These are phyloP conservation scores for Coniosporium apollinis DNA, from an alignment of 495 filamentous ascomycete genomes.

Conservation along the genomic window DNA sequence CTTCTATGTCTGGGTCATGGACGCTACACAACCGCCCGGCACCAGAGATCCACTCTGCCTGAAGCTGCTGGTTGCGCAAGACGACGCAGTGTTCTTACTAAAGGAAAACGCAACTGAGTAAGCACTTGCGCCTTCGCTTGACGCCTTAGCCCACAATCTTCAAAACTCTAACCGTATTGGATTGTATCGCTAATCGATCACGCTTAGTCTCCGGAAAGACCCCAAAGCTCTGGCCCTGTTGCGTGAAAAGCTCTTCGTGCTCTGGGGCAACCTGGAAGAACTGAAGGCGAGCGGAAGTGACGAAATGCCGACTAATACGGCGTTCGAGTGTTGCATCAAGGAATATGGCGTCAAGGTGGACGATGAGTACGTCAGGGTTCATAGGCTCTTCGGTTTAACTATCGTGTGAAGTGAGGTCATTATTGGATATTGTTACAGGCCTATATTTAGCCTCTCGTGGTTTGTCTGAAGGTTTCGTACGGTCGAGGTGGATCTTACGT, in stretches of 20 bases:
- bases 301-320: conserved; percentile 1
- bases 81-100: conserved; percentile 47
- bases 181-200: conserved; percentile 3
- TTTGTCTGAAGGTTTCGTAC: not conserved
- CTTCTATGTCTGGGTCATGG: conserved; percentile 19
- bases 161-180: not conserved
- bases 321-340: conserved; percentile 44
- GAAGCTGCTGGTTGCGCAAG: conserved; percentile 49
- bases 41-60: conserved; percentile 18
- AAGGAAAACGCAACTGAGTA: conserved; percentile 51
- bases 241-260: conserved; percentile 52
- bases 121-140: too few relatives aligned
- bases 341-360: conserved; percentile 37
- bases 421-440: not conserved
- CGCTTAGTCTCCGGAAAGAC: conserved; percentile 37
- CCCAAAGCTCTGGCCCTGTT: conserved; percentile 30
- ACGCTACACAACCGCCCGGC: conserved; percentile 4
- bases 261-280: conserved; percentile 84
- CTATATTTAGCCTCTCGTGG: not conserved
- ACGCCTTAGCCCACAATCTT: too few relatives aligned
- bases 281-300: conserved; percentile 23
- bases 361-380: conserved; percentile 21
- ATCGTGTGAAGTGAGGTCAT: conserved; percentile 19
- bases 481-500: too few relatives aligned
- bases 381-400: conserved; percentile 37